Base-by-base conservation (phyloP, 2,329 filamentous ascomycete genomes). In the Xylariaceae sp. region DNA sequence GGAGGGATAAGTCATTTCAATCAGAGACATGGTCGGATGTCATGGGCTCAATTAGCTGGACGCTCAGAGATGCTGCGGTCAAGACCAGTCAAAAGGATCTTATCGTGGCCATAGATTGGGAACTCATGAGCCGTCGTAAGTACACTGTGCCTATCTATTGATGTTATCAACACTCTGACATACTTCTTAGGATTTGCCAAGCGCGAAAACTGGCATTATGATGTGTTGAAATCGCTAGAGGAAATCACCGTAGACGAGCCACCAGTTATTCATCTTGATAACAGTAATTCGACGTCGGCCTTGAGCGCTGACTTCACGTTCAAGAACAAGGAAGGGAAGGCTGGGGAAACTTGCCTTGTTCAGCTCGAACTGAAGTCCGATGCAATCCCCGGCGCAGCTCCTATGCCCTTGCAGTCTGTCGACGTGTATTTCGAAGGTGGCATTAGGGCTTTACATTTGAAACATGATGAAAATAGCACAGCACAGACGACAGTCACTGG, bases 81-180 rank as follows among this genome's bases (percentile, higher is more conserved):
- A 71, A 77, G 54, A 71, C 73, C 43, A 76, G 76, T 7, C 76
- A 81, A 47, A 76, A 75, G 9, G 78, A 81, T 47, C 70, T 85
- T 31, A 74, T 87, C 9, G 69, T 87, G 34, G 75, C 82, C 28
- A 78, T 85, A 46, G 83, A 86, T 61, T 86, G 85, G 81, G 84
- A 87, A 62, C 71, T 88, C 42, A 72, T 87, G 65, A 75, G 82
- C 52, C 77, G 69, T 42, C 74, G 82, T 84, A 69, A 66, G 80
- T 46, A 6, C n/a, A 19, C 14, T 36, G 31, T 10, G 6, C 6
- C 36, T 22, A 19, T 6, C 45, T 7, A 17, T 38, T 16, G 14
- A n/a, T 6, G 31, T 36, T 39, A 42, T 12, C 16, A 39, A 17
- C 5, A 18, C n/a, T 28, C 19, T 59, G 31, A 44, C 51, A 66